Conservation (phyloP, 441 rosid genomes). For the Jatropha podagrica region DNA sequence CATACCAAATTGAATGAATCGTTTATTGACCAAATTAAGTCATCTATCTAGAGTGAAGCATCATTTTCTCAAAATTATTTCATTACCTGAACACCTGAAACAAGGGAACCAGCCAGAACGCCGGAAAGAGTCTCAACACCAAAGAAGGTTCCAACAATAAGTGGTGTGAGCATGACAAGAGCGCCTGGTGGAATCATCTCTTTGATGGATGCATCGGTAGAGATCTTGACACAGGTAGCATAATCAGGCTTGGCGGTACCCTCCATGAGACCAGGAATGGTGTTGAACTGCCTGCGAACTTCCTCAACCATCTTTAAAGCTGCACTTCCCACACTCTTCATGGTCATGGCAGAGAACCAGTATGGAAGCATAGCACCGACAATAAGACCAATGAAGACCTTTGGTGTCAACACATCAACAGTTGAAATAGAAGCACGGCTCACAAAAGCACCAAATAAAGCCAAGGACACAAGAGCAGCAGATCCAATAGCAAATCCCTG, state of each 20-base stretch:
- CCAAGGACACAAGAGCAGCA: slow-evolving; percentile 75
- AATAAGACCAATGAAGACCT: slow-evolving; percentile 68
- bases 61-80: background rate
- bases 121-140: slow-evolving; percentile 77
- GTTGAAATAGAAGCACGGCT: slow-evolving; percentile 63
- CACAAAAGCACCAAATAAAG: slow-evolving; percentile 76
- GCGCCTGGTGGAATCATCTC: slow-evolving; percentile 86
- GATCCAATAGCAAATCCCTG: slow-evolving; percentile 84
- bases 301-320: slow-evolving; percentile 84
- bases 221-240: slow-evolving; percentile 78
- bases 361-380: slow-evolving; percentile 86
- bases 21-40: background rate
- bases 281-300: slow-evolving; percentile 75
- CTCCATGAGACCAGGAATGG: slow-evolving; percentile 75
- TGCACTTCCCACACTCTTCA: slow-evolving; percentile 87
- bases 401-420: slow-evolving; percentile 72
- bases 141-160: slow-evolving; percentile 60
- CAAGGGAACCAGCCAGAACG: slow-evolving; percentile 74
- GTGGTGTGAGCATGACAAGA: slow-evolving; percentile 78
- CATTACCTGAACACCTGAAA: slow-evolving; percentile 73
- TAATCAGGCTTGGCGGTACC: slow-evolving; percentile 72
- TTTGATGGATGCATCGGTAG: slow-evolving; percentile 77
- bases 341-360: slow-evolving; percentile 89
- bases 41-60: background rate
- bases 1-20: background rate